phyloP scores from a whole-genome alignment of 352 stramenopile species.

The Peronosclerospora sorghi region DNA sequence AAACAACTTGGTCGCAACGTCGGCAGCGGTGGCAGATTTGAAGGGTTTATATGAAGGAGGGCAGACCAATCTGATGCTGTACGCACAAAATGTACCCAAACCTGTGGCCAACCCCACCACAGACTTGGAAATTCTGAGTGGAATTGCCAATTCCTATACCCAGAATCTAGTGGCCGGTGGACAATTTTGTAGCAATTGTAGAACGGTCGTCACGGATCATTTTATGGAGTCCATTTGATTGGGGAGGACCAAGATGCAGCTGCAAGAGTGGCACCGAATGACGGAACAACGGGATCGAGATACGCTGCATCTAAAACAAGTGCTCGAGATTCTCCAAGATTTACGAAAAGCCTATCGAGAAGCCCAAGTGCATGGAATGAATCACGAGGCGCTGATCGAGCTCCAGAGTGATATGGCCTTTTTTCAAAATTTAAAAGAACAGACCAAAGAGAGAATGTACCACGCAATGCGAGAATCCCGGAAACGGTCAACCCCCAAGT shows the following conservation, averaged over 20 bases:
- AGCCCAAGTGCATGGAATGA: constrained; percentile 31
- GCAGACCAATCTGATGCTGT: constrained; percentile 43
- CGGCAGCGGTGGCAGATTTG: constrained; percentile 22
- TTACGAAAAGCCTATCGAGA: constrained; percentile 45
- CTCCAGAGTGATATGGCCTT: constrained; percentile 65
- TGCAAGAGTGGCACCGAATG: constrained; percentile 38
- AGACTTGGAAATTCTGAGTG: constrained; percentile 72
- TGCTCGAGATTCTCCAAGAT: constrained; percentile 35
- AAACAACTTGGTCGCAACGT: background rate
- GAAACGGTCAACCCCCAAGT: constrained; percentile 14
- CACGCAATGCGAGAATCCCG: constrained; percentile 38
- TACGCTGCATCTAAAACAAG: constrained; percentile 50
- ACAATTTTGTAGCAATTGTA: constrained; percentile 50
- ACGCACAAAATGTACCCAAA: constrained; percentile 22
- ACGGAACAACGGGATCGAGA: constrained; percentile 56
- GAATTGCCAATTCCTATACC: constrained; percentile 75
- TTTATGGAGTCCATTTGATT: constrained; percentile 73
- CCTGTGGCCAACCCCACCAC: constrained; percentile 28
- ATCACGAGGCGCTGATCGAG: constrained; percentile 48
- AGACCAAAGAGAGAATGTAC: constrained; percentile 57
- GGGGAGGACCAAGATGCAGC: constrained; percentile 55
- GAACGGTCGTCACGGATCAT: constrained; percentile 55
- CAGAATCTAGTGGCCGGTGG: constrained; percentile 32
- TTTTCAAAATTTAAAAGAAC: constrained; percentile 56
- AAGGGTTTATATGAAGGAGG: constrained; percentile 52